Base-by-base conservation (phyloP, 2,329 filamentous ascomycete genomes). In the Aureobasidium sp. region DNA sequence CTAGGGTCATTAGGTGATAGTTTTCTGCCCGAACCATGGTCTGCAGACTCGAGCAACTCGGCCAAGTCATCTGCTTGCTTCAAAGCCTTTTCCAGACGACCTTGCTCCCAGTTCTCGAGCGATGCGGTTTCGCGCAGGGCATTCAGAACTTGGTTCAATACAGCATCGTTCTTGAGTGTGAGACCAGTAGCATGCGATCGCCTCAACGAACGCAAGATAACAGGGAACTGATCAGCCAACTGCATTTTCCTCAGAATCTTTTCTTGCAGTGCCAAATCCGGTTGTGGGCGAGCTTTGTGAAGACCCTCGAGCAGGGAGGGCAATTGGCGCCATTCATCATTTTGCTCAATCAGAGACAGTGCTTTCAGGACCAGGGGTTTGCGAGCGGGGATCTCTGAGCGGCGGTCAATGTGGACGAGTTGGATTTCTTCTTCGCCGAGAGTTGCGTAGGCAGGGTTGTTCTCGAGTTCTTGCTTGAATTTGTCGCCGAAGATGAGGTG, bases 401-500 rank as follows among this genome's bases (percentile, higher is more conserved):
- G 48, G 16, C 68, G 66, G 60, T 74, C 65, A 7, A 76, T 66
- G 61, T 71, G 73, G 59, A 68, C 54, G 1, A 76, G 68, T 2
- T 68, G 63, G 21, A 74, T 66, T n/a, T 75, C 73, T 59, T 77
- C 73, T 21, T 68, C 69, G 65, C 76, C 77, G 32, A 80, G 65
- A 1, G 71, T 72, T 42, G 76, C 73, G 36, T 75, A 73, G 41
- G 76, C 71, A 34, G 77, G 76, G 61, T 78, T 73, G 62, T 73
- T 73, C 52, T 74, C 69, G 41, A 81, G 74, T 44, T 72, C 71
- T 48, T 75, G 68, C n/a, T 69, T 69, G 69, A 76, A 70, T 37
- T 75, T 73, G 21, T 70, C 63, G 49, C 69, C 67, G 70, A 74
- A 79, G 65, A 80, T 74, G 34, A 80, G 73, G 62, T 72, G 69